Evolutionary conservation across 1,284 basidiomycete species (phyloP).

Genomic region (Fomes fomentarius): DNA sequence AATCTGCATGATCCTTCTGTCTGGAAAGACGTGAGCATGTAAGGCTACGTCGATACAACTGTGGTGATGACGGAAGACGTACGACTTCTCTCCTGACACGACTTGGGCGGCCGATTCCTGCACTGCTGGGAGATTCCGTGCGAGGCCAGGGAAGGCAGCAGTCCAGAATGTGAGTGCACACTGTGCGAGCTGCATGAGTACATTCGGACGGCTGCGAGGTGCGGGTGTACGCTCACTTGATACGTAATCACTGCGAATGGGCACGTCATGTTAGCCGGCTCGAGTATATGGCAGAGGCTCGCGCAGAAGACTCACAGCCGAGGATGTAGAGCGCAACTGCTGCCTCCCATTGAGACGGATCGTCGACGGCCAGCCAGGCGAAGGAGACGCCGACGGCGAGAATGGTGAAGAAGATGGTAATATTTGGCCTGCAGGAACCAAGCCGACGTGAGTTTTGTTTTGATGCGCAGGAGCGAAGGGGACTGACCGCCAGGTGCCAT

Average conservation of each 20-base stretch:
- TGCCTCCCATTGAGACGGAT: constrained; percentile 68
- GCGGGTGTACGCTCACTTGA: no score
- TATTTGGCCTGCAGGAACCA: constrained; percentile 59
- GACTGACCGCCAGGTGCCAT: constrained; percentile 69
- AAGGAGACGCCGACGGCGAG: constrained; percentile 72
- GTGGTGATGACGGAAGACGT: constrained; percentile 7
- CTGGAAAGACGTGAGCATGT: constrained; percentile 37
- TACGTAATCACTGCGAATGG: constrained; percentile 67
- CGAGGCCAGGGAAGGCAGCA: constrained; percentile 81
- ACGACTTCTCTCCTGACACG: constrained; percentile 51
- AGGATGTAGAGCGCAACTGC: constrained; percentile 76
- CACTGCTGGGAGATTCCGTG: constrained; percentile 73
- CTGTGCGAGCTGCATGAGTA: no score
- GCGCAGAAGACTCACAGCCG: constrained; percentile 54
- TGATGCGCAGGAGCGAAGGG: no score
- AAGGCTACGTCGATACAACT: no score
- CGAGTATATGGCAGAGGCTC: neutral
- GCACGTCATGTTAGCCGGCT: constrained; percentile 1
- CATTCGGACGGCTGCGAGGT: no score
- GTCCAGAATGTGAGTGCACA: constrained; percentile 83
- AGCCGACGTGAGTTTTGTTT: neutral
- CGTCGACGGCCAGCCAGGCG: constrained; percentile 75
- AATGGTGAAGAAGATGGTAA: constrained; percentile 77
- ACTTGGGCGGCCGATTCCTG: constrained; percentile 48
- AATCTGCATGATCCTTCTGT: constrained; percentile 56